Evolutionary conservation across 2,329 filamentous ascomycete species (phyloP).

Genomic region (Penicillium sp.): DNA sequence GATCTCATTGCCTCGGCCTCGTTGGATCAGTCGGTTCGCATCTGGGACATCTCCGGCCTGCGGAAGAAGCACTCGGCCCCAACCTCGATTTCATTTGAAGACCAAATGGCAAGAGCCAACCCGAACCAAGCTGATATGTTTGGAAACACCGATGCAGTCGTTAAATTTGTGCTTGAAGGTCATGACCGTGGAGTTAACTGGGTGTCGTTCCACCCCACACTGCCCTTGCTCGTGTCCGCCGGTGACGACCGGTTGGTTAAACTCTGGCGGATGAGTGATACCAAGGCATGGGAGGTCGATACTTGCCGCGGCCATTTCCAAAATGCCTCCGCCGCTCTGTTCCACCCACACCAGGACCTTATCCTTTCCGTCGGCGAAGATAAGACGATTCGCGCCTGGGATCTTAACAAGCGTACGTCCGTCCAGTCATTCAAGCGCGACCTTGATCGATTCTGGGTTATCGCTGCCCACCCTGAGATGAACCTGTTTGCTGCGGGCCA

Average conservation of each 20-base stretch:
- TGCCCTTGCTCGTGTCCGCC: conserved; percentile 91
- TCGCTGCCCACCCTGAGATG: conserved; percentile 95
- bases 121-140: conserved; percentile 98
- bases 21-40: conserved; percentile 92
- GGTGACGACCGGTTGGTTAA: conserved; percentile 94
- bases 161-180: conserved; percentile 98
- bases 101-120: conserved; percentile 85
- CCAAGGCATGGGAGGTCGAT: conserved; percentile 99
- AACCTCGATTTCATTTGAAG: conserved; percentile 92
- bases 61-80: conserved; percentile 98
- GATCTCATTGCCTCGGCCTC: conserved; percentile 96
- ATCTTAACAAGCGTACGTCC: conserved; percentile 90
- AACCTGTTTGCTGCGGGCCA: conserved; percentile 96
- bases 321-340: conserved; percentile 88
- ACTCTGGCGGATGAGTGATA: conserved; percentile 96
- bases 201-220: conserved; percentile 94
- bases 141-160: conserved; percentile 95
- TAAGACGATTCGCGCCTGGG: conserved; percentile 97
- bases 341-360: conserved; percentile 95
- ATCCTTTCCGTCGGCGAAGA: conserved; percentile 95
- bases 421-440: conserved; percentile 98
- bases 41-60: conserved; percentile 97
- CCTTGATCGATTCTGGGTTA: conserved; percentile 96
- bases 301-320: conserved; percentile 97
- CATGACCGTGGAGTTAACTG: conserved; percentile 97